Conservation (phyloP, 768 basidiomycete genomes). For the Rhizopogon sp. region DNA sequence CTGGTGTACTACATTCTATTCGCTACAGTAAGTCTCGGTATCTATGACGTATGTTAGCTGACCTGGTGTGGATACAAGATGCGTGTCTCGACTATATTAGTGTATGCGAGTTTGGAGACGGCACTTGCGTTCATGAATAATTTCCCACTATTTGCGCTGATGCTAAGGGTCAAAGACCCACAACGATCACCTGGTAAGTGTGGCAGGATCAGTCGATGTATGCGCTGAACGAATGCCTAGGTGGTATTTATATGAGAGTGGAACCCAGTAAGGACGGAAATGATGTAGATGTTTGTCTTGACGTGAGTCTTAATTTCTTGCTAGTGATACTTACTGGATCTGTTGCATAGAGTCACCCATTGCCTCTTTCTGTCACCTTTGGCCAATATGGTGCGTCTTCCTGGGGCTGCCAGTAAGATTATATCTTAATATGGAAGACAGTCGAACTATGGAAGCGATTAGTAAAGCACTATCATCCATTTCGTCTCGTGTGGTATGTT, state of each 20-base stretch:
- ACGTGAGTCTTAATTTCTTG: neutral
- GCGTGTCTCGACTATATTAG: constrained; percentile 46
- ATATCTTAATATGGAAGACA: constrained; percentile 14
- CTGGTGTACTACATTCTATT: constrained; percentile 84
- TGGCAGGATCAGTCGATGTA: neutral
- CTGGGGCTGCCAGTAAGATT: neutral
- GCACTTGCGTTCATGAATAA: constrained; percentile 80
- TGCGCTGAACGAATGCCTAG: constrained; percentile 11
- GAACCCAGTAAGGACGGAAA: constrained; percentile 22
- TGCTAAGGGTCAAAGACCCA: constrained; percentile 82
- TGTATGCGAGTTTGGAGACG: constrained; percentile 61
- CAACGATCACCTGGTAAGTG: constrained; percentile 69
- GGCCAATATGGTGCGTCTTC: constrained; percentile 45
- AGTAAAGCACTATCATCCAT: constrained; percentile 52
- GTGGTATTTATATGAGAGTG: constrained; percentile 21
- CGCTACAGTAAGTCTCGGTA: constrained; percentile 41
- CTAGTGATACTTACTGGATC: neutral
- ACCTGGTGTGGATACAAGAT: constrained; percentile 30
- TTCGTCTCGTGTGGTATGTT: constrained; percentile 45
- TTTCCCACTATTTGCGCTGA: constrained; percentile 86
- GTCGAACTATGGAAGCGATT: constrained; percentile 47
- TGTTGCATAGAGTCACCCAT: constrained; percentile 44
- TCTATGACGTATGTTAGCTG: neutral
- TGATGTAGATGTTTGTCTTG: neutral
- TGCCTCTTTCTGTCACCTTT: constrained; percentile 48